Conservation (phyloP, 108 stramenopile species). For the Nitzschia sp. region DNA sequence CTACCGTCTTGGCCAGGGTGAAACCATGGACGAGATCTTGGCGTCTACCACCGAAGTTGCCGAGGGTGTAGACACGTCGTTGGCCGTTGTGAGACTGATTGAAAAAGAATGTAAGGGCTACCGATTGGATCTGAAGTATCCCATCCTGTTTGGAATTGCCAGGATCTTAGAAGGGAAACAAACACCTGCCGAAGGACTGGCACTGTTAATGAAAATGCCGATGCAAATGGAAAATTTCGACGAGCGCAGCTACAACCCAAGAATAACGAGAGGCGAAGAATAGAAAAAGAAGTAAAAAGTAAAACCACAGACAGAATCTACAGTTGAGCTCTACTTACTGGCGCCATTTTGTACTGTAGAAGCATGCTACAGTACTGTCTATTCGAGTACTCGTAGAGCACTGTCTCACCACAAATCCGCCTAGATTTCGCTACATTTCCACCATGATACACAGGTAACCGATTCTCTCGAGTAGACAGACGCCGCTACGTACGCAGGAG, state of each 20-base stretch:
- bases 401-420: too few relatives aligned
- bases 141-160: conserved; percentile 94
- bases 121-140: conserved; percentile 93
- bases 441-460: too few relatives aligned
- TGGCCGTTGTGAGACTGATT: conserved; percentile 91
- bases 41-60: conserved; percentile 90
- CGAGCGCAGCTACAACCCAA: conserved; percentile 30
- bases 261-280: conserved; percentile 1
- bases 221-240: conserved; percentile 92
- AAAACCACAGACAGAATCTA: too few relatives aligned
- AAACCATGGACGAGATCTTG: conserved; percentile 89
- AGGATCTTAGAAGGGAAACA: conserved; percentile 88
- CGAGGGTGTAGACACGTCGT: conserved; percentile 93
- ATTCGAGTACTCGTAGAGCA: too few relatives aligned
- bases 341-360: too few relatives aligned
- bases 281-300: too few relatives aligned
- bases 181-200: conserved; percentile 87
- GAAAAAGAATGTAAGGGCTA: conserved; percentile 86
- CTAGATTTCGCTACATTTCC: too few relatives aligned
- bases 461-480: too few relatives aligned
- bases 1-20: conserved; percentile 91
- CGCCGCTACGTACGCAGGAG: too few relatives aligned
- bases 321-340: too few relatives aligned
- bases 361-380: too few relatives aligned
- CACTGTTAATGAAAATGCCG: conserved; percentile 92